Percentiles rank a stretch among this genome's conserved stretches.
phyloP scores from a whole-genome alignment of 2,329 filamentous ascomycete genomes.

The Ophiocordyceps camponoti-saundersi region DNA sequence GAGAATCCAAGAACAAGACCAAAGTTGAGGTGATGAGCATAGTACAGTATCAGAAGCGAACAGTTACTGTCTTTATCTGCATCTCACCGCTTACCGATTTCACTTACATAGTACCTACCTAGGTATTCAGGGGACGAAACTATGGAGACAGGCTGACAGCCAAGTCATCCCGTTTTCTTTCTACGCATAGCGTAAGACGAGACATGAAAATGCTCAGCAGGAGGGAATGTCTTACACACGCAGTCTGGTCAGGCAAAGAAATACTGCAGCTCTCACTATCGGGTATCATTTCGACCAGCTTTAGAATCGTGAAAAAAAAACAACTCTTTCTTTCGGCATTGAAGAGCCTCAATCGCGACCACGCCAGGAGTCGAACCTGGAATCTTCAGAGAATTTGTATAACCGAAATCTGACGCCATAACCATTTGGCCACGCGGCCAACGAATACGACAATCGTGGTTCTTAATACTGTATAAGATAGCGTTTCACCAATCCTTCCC shows the following conservation, averaged over 20 bases:
- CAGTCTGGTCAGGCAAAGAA: too few relatives aligned
- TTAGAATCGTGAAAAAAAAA: not conserved
- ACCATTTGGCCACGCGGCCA: slow-evolving; percentile 25
- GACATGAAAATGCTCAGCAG: not conserved
- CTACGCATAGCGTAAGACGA: not conserved
- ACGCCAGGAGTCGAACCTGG: slow-evolving; percentile 26
- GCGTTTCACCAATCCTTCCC: too few relatives aligned
- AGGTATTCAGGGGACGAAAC: not conserved
- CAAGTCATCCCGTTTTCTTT: not conserved
- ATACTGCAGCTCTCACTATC: too few relatives aligned
- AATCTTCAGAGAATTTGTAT: slow-evolving; percentile 20
- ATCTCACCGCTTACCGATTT: not conserved
- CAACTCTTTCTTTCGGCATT: not conserved
- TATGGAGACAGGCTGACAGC: too few relatives aligned
- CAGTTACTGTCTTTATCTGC: not conserved
- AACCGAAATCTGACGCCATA: slow-evolving; percentile 26
- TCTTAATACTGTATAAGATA: too few relatives aligned
- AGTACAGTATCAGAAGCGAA: not conserved
- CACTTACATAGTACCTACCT: not conserved
- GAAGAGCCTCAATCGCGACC: slow-evolving; percentile 12
- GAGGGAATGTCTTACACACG: not conserved
- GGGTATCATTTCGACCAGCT: too few relatives aligned
- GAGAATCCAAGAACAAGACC: not conserved
- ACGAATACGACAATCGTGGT: not conserved
- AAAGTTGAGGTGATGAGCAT: too few relatives aligned